Evolutionary conservation across 768 basidiomycete species (phyloP), one percentile per base, ranked within the genome.

Genomic region (Crassisporium funariophilum): DNA sequence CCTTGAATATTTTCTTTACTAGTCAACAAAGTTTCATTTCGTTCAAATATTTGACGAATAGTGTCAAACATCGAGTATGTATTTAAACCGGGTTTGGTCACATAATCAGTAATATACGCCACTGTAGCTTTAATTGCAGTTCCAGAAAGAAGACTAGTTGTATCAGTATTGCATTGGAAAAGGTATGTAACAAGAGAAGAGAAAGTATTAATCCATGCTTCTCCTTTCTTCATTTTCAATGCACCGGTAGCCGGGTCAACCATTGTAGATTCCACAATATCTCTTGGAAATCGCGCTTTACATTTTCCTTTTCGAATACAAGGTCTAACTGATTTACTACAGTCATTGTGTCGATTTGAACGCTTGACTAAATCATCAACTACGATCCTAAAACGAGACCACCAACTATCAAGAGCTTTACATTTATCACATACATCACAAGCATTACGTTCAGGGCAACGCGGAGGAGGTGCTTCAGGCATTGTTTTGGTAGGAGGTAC

Each of bases 21-120:
- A n/a, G 15, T 12, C 11, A 16, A 16, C 23, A 11, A 13, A 54
- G 44, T 5, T 64, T 31, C 22, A 64, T 46, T n/a, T 66, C 57
- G 24, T 3, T 53, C 27, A 50, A 65, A 62, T 8, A 67, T 50
- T 9, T 22, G 43, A 4, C 41, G 35, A 7, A 68, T 52, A 10
- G 57, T 41, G 13, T 67, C 61, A 56, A 72, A 69, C 8, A 70
- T 58, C 3, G 46, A 37, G 54, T 70, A 41, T 2, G 67, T 72
- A 34, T 68, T 71, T 4, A 72, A 33, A 2, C 44, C 20, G 1
- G 50, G 23, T 46, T 75, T 73, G 1, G 67, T 68, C 5, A 73
- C 58, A 44, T 73, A 73, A 47, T 73, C 68, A 6, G 69, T 62
- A 0, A 71, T 54, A 58, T 72, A 69, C 12, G 57, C 47, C 1